Conservation (phyloP, 1,284 basidiomycete genomes). For the Puccinia brachypodii region DNA sequence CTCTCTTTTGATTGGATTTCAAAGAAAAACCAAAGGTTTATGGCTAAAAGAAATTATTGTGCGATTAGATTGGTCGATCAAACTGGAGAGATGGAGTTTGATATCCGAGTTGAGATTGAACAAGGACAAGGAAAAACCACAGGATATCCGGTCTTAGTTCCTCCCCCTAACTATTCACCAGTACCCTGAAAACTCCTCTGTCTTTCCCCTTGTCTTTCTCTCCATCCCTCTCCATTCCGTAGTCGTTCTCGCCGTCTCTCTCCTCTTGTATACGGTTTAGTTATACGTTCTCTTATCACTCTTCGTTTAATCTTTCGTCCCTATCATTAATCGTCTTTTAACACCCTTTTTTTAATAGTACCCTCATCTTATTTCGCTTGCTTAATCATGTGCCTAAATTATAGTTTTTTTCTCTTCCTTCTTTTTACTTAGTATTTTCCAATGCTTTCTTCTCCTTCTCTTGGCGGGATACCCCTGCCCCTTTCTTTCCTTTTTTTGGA, state of each 20-base stretch:
- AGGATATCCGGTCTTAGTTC: conserved; percentile 41
- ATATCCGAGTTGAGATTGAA: conserved; percentile 75
- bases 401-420: background rate
- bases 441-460: no score
- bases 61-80: conserved; percentile 66
- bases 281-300: background rate
- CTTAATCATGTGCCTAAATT: background rate
- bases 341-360: background rate
- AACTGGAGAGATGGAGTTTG: conserved; percentile 74
- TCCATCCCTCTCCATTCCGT: background rate
- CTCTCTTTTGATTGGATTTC: background rate
- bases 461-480: no score
- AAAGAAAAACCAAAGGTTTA: conserved; percentile 61
- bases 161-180: conserved; percentile 34
- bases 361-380: background rate
- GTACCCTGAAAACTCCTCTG: background rate
- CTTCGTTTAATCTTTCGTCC: background rate
- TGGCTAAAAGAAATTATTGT: conserved; percentile 88
- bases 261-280: background rate
- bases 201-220: background rate
- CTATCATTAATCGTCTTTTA: background rate
- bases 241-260: background rate
- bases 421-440: background rate
- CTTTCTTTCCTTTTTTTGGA: no score
- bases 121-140: conserved; percentile 45